Evolutionary conservation across 2,329 filamentous ascomycete species (phyloP), one percentile per base, ranked within the genome.

Genomic region (Paraphaeosphaeria minitans): DNA sequence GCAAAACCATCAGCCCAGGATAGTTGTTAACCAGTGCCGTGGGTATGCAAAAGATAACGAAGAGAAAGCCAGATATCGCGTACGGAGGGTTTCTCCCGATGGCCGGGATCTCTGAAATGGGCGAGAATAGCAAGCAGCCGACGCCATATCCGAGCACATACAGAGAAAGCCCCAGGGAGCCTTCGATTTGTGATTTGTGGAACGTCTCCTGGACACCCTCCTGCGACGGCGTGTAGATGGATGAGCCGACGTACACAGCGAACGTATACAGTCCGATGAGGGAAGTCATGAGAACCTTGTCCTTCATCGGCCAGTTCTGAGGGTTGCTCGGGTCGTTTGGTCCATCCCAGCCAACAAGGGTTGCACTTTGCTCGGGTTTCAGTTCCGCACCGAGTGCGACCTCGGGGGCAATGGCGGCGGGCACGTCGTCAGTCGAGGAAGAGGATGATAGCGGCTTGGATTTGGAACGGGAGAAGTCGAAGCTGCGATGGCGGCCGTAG

Each of bases 161-260:
- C 1, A 89, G 82, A 0, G 90, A 92, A 55, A 96, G 79, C 0
- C 92, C 92, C 9, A 96, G 74, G 1, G 91, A 91, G 1, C 88
- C 89, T 31, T 93, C 83, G n/a, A 82, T 74, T 29, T 76, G 66
- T 31, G 75, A 77, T 45, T 87, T 80, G 46, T 78, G 77, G 63
- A 86, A 87, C 29, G 77, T 74, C 4, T 72, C 57, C 62, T 81
- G 80, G n/a, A 88, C 74, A 12, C 80, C 81, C 14, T 53, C 43
- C 9, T 9, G 62, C 62, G 13, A 60, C 64, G 12, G 72, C 60
- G 69, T 64, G 70, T 84, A 85, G 54, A 86, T 79, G 8, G 78
- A 70, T 7, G 76, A 77, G 1, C 77, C 79, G 52, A 76, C 78
- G 62, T 83, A 83, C 12, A 83, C 84, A 37, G 84, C 81, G 53